These are phyloP conservation scores for Anastatica hierochuntica DNA, from an alignment of 345 rosid species.

Conservation along the genomic window DNA sequence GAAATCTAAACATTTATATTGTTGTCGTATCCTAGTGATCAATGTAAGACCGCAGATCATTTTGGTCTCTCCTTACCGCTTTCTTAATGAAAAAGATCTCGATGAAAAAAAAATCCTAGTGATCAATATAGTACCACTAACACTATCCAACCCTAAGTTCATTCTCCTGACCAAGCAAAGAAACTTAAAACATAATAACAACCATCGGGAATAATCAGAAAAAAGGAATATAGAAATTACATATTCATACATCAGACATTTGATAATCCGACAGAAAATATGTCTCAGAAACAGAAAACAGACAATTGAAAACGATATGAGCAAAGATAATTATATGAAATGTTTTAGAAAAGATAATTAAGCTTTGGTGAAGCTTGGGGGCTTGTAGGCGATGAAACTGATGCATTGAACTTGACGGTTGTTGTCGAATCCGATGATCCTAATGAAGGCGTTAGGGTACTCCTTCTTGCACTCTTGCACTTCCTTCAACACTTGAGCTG, in stretches of 20 bases:
- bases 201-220: neutral
- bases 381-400: slow-evolving; percentile 34
- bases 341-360: neutral
- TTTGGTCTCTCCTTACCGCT: no score
- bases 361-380: slow-evolving; percentile 29
- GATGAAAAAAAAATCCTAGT: no score
- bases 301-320: slow-evolving; percentile 10
- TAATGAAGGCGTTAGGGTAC: slow-evolving; percentile 26
- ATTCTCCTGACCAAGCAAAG: neutral
- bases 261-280: slow-evolving; percentile 2
- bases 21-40: no score
- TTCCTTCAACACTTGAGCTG: slow-evolving; percentile 30
- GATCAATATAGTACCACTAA: no score
- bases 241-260: slow-evolving; percentile 23
- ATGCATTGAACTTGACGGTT: slow-evolving; percentile 32
- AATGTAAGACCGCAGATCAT: no score
- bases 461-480: slow-evolving; percentile 26
- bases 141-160: no score
- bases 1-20: no score
- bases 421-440: slow-evolving; percentile 35
- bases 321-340: slow-evolving; percentile 6
- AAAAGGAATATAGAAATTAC: slow-evolving; percentile 3
- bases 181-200: neutral
- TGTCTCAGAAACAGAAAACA: slow-evolving; percentile 9
- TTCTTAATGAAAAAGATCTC: no score